A percentile compares a stretch with the other conserved stretches of the same genome.
Evolutionary conservation across 1,284 basidiomycete genomes (phyloP).

Genomic region (Cryptococcus neoformans): DNA sequence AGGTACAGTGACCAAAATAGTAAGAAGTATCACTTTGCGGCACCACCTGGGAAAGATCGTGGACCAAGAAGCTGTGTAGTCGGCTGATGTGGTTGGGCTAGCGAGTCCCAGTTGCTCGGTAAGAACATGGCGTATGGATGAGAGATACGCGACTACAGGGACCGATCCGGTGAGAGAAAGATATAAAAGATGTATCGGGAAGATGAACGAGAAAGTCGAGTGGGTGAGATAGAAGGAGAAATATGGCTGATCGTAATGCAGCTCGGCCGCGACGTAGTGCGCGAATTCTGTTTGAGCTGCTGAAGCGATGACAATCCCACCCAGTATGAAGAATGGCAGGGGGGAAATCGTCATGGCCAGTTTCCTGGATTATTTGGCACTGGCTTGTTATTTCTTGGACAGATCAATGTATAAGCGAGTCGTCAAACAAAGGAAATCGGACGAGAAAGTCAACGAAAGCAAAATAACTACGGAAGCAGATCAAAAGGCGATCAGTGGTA

Average conservation of each 20-base stretch:
- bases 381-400: too few species aligned
- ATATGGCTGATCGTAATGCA: conserved; percentile 45
- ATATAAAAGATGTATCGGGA: conserved; percentile 37
- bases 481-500: too few species aligned
- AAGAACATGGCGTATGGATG: conserved; percentile 15
- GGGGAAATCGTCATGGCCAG: background rate
- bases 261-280: conserved; percentile 24
- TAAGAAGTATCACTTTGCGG: conserved; percentile 29
- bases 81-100: background rate
- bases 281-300: conserved; percentile 47
- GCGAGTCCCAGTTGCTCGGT: conserved; percentile 21
- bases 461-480: too few species aligned
- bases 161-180: conserved; percentile 13
- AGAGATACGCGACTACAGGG: conserved; percentile 14
- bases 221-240: conserved; percentile 50
- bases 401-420: too few species aligned
- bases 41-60: conserved; percentile 21
- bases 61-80: conserved; percentile 21
- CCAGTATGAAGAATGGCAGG: conserved; percentile 38
- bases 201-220: conserved; percentile 42
- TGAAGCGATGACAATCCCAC: conserved; percentile 40
- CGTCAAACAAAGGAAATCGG: too few species aligned
- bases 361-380: too few species aligned
- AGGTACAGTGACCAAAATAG: conserved; percentile 34
- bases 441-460: too few species aligned